phyloP scores from a whole-genome alignment of 129 eudicot species.

The Lactuca saligna region DNA sequence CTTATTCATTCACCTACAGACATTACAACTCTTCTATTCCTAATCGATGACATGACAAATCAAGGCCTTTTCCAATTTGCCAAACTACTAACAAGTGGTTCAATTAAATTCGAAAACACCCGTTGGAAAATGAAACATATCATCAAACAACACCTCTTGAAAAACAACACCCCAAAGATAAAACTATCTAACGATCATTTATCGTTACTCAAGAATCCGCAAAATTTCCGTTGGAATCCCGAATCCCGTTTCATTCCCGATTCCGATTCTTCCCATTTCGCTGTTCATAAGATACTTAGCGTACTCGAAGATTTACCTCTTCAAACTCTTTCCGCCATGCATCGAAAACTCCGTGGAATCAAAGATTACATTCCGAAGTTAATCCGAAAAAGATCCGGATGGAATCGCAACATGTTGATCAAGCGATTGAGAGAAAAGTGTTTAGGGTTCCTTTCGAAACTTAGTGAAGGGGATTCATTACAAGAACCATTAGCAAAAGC shows the following conservation, averaged over 20 bases:
- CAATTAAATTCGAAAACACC: slow-evolving; percentile 53
- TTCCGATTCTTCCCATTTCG: slow-evolving; percentile 43
- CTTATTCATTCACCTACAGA: slow-evolving; percentile 22
- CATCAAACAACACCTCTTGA: slow-evolving; percentile 35
- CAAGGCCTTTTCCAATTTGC: slow-evolving; percentile 48
- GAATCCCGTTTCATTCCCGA: slow-evolving; percentile 20
- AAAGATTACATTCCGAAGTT: slow-evolving; percentile 46
- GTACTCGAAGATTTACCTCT: slow-evolving; percentile 49
- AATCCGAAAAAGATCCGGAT: slow-evolving; percentile 27
- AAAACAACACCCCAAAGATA: slow-evolving; percentile 2
- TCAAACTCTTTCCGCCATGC: slow-evolving; percentile 54
- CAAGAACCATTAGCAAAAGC: slow-evolving; percentile 55
- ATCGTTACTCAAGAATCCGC: slow-evolving; percentile 46
- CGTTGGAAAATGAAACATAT: slow-evolving; percentile 55
- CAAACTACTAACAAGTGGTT: slow-evolving; percentile 45
- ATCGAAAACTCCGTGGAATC: slow-evolving; percentile 55
- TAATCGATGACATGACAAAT: slow-evolving; percentile 63
- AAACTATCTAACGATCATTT: slow-evolving; percentile 23
- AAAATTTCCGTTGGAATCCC: slow-evolving; percentile 37
- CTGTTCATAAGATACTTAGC: slow-evolving; percentile 49
- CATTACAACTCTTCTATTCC: slow-evolving; percentile 26
- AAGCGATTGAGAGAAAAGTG: slow-evolving; percentile 36
- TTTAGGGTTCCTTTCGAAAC: slow-evolving; percentile 37
- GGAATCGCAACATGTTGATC: slow-evolving; percentile 32
- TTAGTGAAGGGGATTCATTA: slow-evolving; percentile 38